Base-by-base conservation (phyloP, 768 basidiomycete genomes). In the Xanthoconium stramineum region DNA sequence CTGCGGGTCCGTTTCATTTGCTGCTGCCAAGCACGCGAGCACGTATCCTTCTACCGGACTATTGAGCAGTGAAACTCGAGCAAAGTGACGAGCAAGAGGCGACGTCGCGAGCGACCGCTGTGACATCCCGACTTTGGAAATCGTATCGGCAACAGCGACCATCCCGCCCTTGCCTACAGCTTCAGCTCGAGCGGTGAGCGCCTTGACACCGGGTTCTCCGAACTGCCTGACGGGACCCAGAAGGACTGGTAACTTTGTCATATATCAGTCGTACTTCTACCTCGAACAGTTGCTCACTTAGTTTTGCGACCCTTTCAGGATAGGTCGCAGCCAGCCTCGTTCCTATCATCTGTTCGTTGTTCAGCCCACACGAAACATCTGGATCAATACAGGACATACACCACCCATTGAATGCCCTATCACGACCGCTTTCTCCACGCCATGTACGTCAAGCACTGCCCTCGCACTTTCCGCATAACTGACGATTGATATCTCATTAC, bases 401-500 rank as follows among this genome's bases (percentile, higher is more conserved):
- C 55, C 42, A 40, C 54, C 48, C 50, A 54, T 59, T 5, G 42
- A 61, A 43, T 56, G 50, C 5, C 47, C 40, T 13, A 53, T 53
- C 52, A 47, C 40, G n/a, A 58, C 12, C 2, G 58, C 50, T 35
- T 45, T 48, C 29, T 54, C 49, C 15, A 40, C 43, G 37, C 52
- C 28, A 9, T 39, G 47, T 61, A 50, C 55, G 53, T 61, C 57
- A 42, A 57, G 53, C 53, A 59, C 53, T 15, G 60, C 57, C 52
- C 24, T 47, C 0, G 30, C 57, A 43, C 53, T 50, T 54, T 57
- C 55, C 53, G 60, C 52, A 52, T 52, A 59, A 47, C 52, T 56
- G 3, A 46, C 62, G 54, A 62, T 45, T 1, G 50, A 36, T 24
- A 52, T 20, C 40, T 57, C 57, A 54, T 63, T 52, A 37, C 60